Conservation (phyloP, 805 yeast genomes). For the Metahyphopichia silvanorum region DNA sequence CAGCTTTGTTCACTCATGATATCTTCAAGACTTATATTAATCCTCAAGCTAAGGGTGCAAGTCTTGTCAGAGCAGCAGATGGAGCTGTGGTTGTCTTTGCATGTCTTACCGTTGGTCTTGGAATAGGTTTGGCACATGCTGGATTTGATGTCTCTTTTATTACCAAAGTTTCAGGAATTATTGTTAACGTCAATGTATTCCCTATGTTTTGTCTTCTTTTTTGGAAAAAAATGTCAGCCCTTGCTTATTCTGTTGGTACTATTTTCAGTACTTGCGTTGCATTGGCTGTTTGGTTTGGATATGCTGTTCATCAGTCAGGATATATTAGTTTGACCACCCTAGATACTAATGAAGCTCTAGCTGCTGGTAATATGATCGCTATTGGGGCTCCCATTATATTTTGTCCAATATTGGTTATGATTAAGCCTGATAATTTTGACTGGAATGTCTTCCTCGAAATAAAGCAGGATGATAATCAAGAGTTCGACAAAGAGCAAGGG, state of each 20-base stretch:
- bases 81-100: constrained; percentile 55
- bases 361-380: constrained; percentile 12
- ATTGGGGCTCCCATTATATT: constrained; percentile 9
- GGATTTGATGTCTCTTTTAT: constrained; percentile 23
- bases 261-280: not conserved
- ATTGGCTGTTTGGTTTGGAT: constrained; percentile 3
- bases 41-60: constrained; percentile 74
- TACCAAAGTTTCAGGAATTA: not conserved
- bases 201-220: not conserved
- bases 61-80: constrained; percentile 68
- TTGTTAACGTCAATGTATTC: not conserved
- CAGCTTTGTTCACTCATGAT: constrained; percentile 83
- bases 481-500: constrained; percentile 27
- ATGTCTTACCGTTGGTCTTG: constrained; percentile 71
- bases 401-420: constrained; percentile 7
- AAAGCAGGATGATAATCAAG: constrained; percentile 10
- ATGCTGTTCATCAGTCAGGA: constrained; percentile 10
- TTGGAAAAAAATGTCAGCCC: not conserved
- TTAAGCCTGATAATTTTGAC: constrained; percentile 11
- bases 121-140: constrained; percentile 79
- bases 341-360: constrained; percentile 13
- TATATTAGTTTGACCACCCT: constrained; percentile 7
- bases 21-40: constrained; percentile 77
- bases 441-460: constrained; percentile 10
- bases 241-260: not conserved